Conservation (phyloP, 208 protist genomes). For the Trichomonas tenax region DNA sequence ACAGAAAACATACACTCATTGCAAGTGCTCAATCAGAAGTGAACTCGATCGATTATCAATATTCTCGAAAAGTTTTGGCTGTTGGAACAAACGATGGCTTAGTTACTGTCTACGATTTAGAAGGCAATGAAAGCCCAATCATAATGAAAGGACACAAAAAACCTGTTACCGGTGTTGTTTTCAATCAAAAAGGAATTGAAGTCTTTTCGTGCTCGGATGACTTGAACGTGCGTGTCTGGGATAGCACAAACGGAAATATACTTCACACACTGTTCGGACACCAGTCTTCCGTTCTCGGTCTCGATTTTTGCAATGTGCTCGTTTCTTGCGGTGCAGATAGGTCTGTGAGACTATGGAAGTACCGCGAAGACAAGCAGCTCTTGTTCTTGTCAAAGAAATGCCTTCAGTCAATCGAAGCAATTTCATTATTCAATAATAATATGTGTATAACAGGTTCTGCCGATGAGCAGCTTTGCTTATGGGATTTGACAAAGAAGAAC, state of each 20-base stretch:
- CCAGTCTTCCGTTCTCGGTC: too few species aligned
- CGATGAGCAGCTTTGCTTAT: neutral
- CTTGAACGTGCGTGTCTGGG: neutral
- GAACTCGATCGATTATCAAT: neutral
- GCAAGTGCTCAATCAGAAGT: neutral
- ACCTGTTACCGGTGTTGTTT: neutral
- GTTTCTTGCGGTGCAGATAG: neutral
- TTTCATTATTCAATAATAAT: neutral
- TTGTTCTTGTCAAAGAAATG: neutral
- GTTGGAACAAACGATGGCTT: neutral
- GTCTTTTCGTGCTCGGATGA: neutral
- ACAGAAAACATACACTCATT: neutral
- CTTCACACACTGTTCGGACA: neutral
- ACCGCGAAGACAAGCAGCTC: neutral
- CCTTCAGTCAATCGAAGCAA: neutral
- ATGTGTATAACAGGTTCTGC: neutral
- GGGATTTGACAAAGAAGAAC: neutral
- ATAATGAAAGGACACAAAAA: neutral
- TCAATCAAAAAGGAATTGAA: neutral
- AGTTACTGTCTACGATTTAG: neutral
- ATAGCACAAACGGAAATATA: neutral
- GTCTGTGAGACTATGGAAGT: neutral
- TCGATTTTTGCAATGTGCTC: neutral
- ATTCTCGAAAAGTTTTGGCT: neutral
- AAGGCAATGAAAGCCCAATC: neutral